phyloP scores from a whole-genome alignment of 2,329 filamentous ascomycete genomes.

The Colletotrichum sp. region DNA sequence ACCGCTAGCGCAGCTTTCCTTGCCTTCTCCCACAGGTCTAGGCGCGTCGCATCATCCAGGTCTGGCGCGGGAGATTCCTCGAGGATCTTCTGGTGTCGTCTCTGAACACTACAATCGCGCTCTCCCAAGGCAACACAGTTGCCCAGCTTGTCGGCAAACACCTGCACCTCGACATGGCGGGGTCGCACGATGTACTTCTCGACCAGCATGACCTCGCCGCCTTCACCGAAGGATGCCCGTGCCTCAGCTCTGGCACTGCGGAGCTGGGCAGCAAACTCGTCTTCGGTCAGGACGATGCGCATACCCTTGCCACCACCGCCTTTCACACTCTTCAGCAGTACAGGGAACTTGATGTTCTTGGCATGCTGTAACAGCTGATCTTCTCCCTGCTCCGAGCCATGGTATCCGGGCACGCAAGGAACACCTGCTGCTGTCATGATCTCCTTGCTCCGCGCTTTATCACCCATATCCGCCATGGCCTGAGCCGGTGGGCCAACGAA shows the following conservation, averaged over 20 bases:
- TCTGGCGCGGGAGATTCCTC: slow-evolving; percentile 86
- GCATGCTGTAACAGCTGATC: slow-evolving; percentile 70
- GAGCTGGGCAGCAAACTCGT: slow-evolving; percentile 74
- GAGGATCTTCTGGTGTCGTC: slow-evolving; percentile 88
- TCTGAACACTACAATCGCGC: slow-evolving; percentile 86
- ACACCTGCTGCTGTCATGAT: slow-evolving; percentile 97
- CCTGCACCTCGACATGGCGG: slow-evolving; percentile 87
- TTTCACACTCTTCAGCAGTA: slow-evolving; percentile 80
- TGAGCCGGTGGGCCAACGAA: slow-evolving; percentile 91
- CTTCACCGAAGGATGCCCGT: slow-evolving; percentile 78
- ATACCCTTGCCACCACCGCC: slow-evolving; percentile 88
- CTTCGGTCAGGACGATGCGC: slow-evolving; percentile 71
- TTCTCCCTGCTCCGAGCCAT: slow-evolving; percentile 81
- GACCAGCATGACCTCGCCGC: slow-evolving; percentile 81
- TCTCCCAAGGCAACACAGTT: slow-evolving; percentile 85
- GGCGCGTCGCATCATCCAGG: slow-evolving; percentile 60
- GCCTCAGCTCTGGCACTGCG: slow-evolving; percentile 78
- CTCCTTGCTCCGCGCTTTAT: slow-evolving; percentile 91
- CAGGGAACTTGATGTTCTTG: slow-evolving; percentile 70
- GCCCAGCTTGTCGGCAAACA: slow-evolving; percentile 84
- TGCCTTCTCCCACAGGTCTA: slow-evolving; percentile 71
- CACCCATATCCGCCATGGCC: slow-evolving; percentile 89
- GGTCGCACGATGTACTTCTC: slow-evolving; percentile 82
- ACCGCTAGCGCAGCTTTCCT: slow-evolving; percentile 74
- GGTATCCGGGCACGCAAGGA: slow-evolving; percentile 95